These are phyloP conservation scores for Coemansia pectinata DNA, from an alignment of 192 early-diverging fungal species.

Conservation along the genomic window DNA sequence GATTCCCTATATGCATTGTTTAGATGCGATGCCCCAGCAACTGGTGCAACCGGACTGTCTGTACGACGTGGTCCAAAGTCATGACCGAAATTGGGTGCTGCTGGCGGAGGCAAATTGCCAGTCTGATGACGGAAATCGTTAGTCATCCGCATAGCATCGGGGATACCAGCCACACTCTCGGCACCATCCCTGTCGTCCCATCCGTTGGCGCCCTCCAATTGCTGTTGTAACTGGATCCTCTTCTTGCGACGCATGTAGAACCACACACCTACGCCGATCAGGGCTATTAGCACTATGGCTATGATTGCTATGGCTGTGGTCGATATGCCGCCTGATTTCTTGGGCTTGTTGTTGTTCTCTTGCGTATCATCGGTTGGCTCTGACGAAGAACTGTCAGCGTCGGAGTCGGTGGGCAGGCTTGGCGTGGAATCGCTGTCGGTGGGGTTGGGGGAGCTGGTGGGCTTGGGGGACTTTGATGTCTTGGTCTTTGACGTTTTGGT, in stretches of 20 bases:
- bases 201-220: background rate
- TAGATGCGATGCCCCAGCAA: background rate
- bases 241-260: constrained; percentile 7
- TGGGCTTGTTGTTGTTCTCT: background rate
- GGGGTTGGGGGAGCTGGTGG: background rate
- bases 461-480: background rate
- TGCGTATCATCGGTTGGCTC: background rate
- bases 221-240: background rate
- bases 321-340: background rate
- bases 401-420: background rate
- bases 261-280: background rate
- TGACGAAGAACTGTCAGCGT: background rate
- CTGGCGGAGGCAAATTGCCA: background rate
- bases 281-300: background rate
- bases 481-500: background rate
- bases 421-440: background rate
- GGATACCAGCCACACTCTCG: background rate
- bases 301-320: background rate
- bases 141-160: background rate
- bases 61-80: background rate
- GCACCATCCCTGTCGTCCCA: background rate
- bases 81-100: background rate
- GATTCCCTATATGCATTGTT: background rate
- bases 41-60: background rate
- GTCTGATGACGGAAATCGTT: background rate